These are phyloP conservation scores for Picea glauca DNA, from an alignment of 75 land plant genomes.

Conservation along the genomic window DNA sequence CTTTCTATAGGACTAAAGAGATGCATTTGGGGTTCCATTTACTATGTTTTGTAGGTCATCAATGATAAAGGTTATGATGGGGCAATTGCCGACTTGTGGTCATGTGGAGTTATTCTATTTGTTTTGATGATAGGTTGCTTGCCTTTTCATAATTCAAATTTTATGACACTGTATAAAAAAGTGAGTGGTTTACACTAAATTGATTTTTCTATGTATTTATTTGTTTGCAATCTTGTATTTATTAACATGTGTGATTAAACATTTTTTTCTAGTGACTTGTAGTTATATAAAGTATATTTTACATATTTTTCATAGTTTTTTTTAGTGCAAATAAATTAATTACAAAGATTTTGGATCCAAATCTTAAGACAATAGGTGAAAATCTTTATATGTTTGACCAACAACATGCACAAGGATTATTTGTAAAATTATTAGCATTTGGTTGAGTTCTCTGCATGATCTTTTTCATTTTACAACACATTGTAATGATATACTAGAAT, in stretches of 20 bases:
- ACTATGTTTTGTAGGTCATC: conserved; percentile 42
- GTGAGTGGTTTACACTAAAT: conserved; percentile 10
- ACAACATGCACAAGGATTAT: neutral
- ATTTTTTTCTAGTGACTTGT: conserved; percentile 5
- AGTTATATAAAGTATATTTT: conserved; percentile 49
- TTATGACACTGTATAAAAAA: conserved; percentile 62
- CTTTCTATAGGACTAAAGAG: neutral
- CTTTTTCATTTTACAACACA: too few relatives aligned
- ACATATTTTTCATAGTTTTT: conserved; percentile 59
- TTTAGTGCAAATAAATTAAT: conserved; percentile 40
- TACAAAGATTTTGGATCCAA: conserved; percentile 44
- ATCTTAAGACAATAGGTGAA: conserved; percentile 40
- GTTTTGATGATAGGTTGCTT: conserved; percentile 80
- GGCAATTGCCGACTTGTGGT: conserved; percentile 80
- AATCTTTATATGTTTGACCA: neutral
- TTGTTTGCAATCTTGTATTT: neutral
- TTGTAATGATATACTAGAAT: neutral
- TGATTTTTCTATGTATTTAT: neutral
- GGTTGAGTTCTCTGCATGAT: too few relatives aligned
- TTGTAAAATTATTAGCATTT: neutral
- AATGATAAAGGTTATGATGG: conserved; percentile 84
- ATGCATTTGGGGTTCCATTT: neutral
- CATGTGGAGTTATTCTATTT: conserved; percentile 83
- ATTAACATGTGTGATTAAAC: neutral
- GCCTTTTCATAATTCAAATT: conserved; percentile 76